A percentile compares a stretch with the other conserved stretches of the same genome.
These are phyloP conservation scores for Rhizopus sp. DNA, from an alignment of 371 early-diverging fungal genomes.

Conservation along the genomic window DNA sequence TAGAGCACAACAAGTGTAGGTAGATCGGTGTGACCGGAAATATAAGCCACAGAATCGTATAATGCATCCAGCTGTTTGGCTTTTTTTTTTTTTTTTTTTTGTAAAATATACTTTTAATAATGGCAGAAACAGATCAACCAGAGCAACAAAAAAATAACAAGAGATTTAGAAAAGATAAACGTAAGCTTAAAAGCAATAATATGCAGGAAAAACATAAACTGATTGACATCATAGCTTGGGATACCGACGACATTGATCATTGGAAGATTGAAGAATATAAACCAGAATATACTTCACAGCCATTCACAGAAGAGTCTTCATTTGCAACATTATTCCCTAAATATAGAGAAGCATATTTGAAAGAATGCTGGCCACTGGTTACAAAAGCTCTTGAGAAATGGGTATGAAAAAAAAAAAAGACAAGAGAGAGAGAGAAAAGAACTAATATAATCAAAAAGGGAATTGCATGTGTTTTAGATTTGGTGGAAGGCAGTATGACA, in stretches of 20 bases:
- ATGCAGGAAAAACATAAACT: background rate
- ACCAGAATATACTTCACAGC: slow-evolving; percentile 74
- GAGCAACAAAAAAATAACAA: slow-evolving; percentile 28
- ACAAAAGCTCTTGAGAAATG: slow-evolving; percentile 85
- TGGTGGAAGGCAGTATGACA: slow-evolving; percentile 97
- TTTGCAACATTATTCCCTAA: slow-evolving; percentile 99
- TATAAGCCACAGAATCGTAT: background rate
- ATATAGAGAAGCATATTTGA: slow-evolving; percentile 96
- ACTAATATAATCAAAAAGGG: slow-evolving; percentile 57
- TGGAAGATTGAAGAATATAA: slow-evolving; percentile 94
- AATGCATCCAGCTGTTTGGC: too few relatives aligned
- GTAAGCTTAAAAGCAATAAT: slow-evolving; percentile 17
- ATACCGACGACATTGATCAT: slow-evolving; percentile 92
- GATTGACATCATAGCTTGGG: slow-evolving; percentile 71
- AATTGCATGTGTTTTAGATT: slow-evolving; percentile 90
- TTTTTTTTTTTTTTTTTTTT: slow-evolving; percentile 1
- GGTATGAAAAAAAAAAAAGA: slow-evolving; percentile 33
- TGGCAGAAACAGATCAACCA: background rate
- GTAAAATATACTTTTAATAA: background rate
- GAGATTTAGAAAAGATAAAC: slow-evolving; percentile 46
- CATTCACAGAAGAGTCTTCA: slow-evolving; percentile 95
- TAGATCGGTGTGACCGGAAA: too few relatives aligned
- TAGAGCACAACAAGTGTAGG: too few relatives aligned
- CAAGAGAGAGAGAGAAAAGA: background rate
- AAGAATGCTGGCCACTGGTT: slow-evolving; percentile 94